These are phyloP conservation scores for Camptophora hylomeconis DNA, from an alignment of 2,329 filamentous ascomycete genomes.

Conservation along the genomic window DNA sequence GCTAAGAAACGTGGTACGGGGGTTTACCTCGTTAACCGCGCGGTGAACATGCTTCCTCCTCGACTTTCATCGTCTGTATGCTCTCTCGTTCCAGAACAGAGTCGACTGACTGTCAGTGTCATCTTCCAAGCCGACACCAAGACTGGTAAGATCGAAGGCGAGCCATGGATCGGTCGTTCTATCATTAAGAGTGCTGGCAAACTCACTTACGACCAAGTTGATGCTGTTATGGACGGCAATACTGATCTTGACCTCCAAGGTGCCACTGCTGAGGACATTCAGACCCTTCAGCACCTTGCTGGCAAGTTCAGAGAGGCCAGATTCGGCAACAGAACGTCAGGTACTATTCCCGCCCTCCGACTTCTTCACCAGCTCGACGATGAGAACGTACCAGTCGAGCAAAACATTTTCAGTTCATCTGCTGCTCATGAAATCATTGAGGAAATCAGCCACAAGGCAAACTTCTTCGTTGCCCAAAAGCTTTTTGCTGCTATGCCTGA, in stretches of 20 bases:
- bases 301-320: constrained; percentile 84
- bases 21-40: constrained; percentile 86
- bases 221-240: constrained; percentile 59
- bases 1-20: constrained; percentile 96
- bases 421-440: constrained; percentile 85
- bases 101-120: constrained; percentile 81
- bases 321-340: constrained; percentile 64
- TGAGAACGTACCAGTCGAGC: constrained; percentile 91
- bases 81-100: constrained; percentile 74
- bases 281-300: constrained; percentile 65
- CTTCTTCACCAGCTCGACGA: constrained; percentile 90
- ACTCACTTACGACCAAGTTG: constrained; percentile 72
- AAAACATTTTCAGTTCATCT: constrained; percentile 90
- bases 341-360: constrained; percentile 72
- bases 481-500: constrained; percentile 68
- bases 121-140: constrained; percentile 80
- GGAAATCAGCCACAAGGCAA: constrained; percentile 87
- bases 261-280: constrained; percentile 61
- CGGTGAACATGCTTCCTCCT: constrained; percentile 72
- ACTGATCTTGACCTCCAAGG: constrained; percentile 50
- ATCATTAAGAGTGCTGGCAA: constrained; percentile 87
- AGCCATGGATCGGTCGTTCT: constrained; percentile 87
- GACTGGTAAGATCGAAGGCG: constrained; percentile 71
- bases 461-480: constrained; percentile 77
- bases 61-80: constrained; percentile 79